Evolutionary conservation across 805 yeast genomes (phyloP).

Genomic region (Kuraishia ogatae): DNA sequence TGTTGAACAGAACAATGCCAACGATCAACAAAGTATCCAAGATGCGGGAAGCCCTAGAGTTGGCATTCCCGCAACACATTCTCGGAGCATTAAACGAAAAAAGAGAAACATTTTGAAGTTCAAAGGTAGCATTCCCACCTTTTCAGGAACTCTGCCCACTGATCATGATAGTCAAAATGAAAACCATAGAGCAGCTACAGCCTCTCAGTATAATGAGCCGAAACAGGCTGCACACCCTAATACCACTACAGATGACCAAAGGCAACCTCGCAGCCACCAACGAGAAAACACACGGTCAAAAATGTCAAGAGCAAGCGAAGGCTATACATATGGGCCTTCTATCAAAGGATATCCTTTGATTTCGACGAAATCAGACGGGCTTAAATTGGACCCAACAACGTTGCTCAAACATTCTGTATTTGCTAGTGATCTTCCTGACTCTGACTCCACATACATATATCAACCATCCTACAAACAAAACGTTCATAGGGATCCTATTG

Average conservation of each 20-base stretch:
- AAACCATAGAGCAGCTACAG: not conserved
- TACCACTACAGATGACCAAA: too few relatives aligned
- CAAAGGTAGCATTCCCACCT: not conserved
- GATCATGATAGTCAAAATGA: not conserved
- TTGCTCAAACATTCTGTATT: not conserved
- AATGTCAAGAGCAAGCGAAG: conserved; percentile 3
- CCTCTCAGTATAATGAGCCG: not conserved
- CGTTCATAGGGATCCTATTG: not conserved
- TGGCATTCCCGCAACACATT: not conserved
- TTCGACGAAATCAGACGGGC: not conserved
- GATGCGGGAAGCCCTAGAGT: not conserved
- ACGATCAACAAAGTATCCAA: not conserved
- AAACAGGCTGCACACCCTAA: too few relatives aligned
- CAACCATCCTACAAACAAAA: conserved; percentile 2
- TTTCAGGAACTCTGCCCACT: not conserved
- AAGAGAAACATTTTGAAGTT: not conserved
- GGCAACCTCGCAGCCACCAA: not conserved
- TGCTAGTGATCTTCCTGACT: not conserved
- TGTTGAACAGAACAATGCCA: too few relatives aligned
- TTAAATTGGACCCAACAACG: not conserved
- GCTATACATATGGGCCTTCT: conserved; percentile 26
- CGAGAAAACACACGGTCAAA: not conserved
- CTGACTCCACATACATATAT: conserved; percentile 4
- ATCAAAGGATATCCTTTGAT: conserved; percentile 36
- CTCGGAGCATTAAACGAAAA: not conserved